Evolutionary conservation across 2,329 filamentous ascomycete species (phyloP).

Genomic region (Fusarium praegraminearum): DNA sequence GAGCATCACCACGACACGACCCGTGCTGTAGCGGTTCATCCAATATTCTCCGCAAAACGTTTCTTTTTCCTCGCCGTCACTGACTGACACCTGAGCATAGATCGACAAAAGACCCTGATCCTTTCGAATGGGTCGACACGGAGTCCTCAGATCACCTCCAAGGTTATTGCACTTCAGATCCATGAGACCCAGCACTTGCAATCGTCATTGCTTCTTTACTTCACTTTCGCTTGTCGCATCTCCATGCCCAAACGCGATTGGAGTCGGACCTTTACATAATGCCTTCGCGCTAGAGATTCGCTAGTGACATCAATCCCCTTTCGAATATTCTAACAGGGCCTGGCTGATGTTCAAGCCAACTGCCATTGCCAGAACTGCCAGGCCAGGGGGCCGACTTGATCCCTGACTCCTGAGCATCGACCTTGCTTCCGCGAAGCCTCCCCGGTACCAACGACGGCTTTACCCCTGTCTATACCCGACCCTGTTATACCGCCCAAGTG

Average conservation of each 20-base stretch:
- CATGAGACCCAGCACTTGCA: not conserved
- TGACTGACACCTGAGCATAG: slow-evolving; percentile 6
- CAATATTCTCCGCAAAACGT: not conserved
- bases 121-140: slow-evolving; percentile 11
- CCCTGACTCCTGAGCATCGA: slow-evolving; percentile 25
- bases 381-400: slow-evolving; percentile 18
- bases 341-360: not conserved
- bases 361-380: slow-evolving; percentile 36
- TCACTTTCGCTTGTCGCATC: not conserved
- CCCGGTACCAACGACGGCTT: slow-evolving; percentile 30
- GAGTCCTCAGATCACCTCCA: slow-evolving; percentile 14
- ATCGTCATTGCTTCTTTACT: slow-evolving; percentile 1
- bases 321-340: slow-evolving; percentile 31
- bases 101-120: slow-evolving; percentile 15
- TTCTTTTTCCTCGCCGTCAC: slow-evolving; percentile 11
- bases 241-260: slow-evolving; percentile 2
- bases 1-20: slow-evolving; percentile 27
- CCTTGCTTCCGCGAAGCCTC: slow-evolving; percentile 38
- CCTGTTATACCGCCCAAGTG: slow-evolving; percentile 29
- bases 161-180: slow-evolving; percentile 1
- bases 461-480: slow-evolving; percentile 35
- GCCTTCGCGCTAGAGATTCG: slow-evolving; percentile 37
- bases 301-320: slow-evolving; percentile 40
- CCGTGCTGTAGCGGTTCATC: slow-evolving; percentile 22
- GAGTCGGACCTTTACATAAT: slow-evolving; percentile 22